Evolutionary conservation across 768 basidiomycete genomes (phyloP), one percentile per base, ranked within the genome.

Genomic region (Chalciporus sphaerocephalus): DNA sequence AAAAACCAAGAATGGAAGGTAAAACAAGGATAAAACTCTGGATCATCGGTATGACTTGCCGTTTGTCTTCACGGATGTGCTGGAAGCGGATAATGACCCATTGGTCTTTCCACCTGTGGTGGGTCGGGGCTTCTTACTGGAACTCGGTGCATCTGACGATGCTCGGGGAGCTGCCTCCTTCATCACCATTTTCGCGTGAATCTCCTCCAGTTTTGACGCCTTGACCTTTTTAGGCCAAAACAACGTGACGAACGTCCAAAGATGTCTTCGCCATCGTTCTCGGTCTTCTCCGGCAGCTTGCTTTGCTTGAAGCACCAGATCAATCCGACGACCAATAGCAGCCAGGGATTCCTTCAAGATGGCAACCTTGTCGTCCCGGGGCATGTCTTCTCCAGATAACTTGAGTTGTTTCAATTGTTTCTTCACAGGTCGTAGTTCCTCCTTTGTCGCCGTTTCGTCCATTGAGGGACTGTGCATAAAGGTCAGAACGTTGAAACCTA

Each of bases 191-290:
- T 96, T 96, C 13, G 89, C 87, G 58, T 96, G 92, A 35, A 97
- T 95, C 61, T 92, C 92, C 66, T 94, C 89, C 30, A 97, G 72
- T 67, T 96, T 96, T 13, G 80, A 82, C 11, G 92, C 91, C 63
- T 87, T 92, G 53, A 97, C 93, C 68, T 94, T 91, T 74, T 95
- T 90, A 5, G 94, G 94, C 94, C 94, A 97, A 69, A 97, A 97
- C 44, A 92, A 75, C 3, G 92, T 93, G 37, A 96, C 92, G 53
- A 97, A 97, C 91, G 92, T 89, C 93, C 93, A 96, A n/a, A 94
- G 75, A 71, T 96, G 92, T 52, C 90, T 80, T 50, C 88, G 78
- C 93, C 92, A 96, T 62, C 89, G 75, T 61, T 86, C 85, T 16
- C 79, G 74, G 56, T 95, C 87, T 66, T 90, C 86, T 12, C 93